phyloP scores from a whole-genome alignment of 345 rosid genomes.

The Hibiscus tridactylites region DNA sequence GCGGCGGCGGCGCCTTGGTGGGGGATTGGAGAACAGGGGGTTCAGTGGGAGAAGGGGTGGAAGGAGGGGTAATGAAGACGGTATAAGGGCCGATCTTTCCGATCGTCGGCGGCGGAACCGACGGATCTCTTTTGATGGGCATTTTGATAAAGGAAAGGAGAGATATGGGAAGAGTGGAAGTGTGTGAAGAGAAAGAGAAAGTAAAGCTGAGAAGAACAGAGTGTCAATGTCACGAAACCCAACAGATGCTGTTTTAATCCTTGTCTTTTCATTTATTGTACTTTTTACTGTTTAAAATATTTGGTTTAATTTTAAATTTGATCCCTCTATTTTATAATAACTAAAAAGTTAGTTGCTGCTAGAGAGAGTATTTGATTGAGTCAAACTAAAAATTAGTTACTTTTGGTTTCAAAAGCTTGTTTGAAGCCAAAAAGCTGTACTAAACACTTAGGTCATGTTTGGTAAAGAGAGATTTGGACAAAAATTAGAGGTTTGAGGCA shows the following conservation, averaged over 20 bases:
- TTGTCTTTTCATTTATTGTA: background rate
- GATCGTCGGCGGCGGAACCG: constrained; percentile 75
- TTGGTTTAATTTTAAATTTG: no score
- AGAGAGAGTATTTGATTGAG: no score
- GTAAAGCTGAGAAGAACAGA: background rate
- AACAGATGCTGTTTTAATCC: background rate
- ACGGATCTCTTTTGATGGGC: constrained; percentile 66
- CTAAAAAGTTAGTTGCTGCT: no score
- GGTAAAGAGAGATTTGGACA: no score
- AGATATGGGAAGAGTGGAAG: background rate
- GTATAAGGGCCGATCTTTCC: constrained; percentile 99
- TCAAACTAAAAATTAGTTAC: no score
- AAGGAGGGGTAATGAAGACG: constrained; percentile 88
- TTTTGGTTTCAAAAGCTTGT: no score
- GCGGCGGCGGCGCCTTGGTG: constrained; percentile 21
- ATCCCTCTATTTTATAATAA: no score
- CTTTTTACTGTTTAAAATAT: background rate
- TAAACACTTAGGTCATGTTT: no score
- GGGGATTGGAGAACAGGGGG: constrained; percentile 35
- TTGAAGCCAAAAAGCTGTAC: no score
- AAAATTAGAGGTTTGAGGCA: no score
- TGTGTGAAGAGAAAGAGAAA: background rate
- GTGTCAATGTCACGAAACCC: background rate
- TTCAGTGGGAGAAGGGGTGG: constrained; percentile 68
- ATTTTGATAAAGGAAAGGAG: constrained; percentile 19